Percentiles rank a stretch among this genome's conserved stretches.
phyloP scores from a whole-genome alignment of 768 basidiomycete species.

The Kwoniella heveanensis region DNA sequence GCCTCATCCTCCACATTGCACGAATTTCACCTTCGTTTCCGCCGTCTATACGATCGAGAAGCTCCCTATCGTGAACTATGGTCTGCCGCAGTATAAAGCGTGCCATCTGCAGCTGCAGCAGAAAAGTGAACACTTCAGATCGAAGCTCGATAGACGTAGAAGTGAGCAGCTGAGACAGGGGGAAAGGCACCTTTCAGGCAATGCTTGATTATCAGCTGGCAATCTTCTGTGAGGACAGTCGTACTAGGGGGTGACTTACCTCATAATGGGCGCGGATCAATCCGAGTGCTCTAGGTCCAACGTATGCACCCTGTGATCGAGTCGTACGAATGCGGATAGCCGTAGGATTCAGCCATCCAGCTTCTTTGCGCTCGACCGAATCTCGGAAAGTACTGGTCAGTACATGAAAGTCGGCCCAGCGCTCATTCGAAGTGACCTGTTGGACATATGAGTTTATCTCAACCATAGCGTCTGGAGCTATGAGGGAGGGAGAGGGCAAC shows the following conservation, averaged over 20 bases:
- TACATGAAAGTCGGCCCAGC: conserved; percentile 44
- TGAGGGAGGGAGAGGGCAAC: conserved; percentile 2
- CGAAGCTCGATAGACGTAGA: conserved; percentile 41
- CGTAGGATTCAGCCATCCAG: conserved; percentile 40
- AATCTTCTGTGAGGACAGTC: too few relatives aligned
- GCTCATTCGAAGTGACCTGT: conserved; percentile 14
- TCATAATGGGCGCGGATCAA: conserved; percentile 23
- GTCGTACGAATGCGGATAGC: conserved; percentile 32
- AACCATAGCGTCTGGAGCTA: not conserved
- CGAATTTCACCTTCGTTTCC: conserved; percentile 5
- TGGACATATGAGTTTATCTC: not conserved
- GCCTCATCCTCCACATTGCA: conserved; percentile 13
- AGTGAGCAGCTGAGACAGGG: conserved; percentile 47
- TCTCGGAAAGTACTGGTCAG: conserved; percentile 41
- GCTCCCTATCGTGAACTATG: conserved; percentile 8
- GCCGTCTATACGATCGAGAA: not conserved
- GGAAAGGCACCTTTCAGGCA: conserved; percentile 45
- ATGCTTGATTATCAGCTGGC: too few relatives aligned
- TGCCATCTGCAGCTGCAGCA: conserved; percentile 40
- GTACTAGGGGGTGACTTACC: too few relatives aligned
- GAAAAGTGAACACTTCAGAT: conserved; percentile 40
- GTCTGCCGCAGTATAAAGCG: conserved; percentile 21
- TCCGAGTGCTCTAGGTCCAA: conserved; percentile 12
- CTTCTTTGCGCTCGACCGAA: conserved; percentile 15
- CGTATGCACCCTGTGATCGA: conserved; percentile 6